Evolutionary conservation across 1,139 yeast genomes (phyloP), one percentile per base, ranked within the genome.

Genomic region (Yamadazyma atmosphaerica): DNA sequence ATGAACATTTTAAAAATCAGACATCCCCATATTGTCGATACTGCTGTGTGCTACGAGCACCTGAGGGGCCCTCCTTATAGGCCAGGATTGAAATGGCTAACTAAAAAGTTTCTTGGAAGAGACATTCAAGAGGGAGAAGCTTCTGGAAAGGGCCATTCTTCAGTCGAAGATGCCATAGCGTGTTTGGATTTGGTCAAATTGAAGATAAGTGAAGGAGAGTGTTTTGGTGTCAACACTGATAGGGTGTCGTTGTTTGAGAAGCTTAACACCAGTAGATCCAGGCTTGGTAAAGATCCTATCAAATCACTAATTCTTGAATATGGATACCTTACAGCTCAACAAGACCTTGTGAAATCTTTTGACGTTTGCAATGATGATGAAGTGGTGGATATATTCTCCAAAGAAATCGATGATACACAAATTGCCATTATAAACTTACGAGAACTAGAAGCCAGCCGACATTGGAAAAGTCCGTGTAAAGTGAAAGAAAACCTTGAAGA

Each of bases 91-190:
- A 80, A 75, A 54, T 82, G 83, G 72, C 65, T 92, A 14, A 72
- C 90, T 2, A 63, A 69, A 9, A 74, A 70, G 44, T 77, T 71
- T 54, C 64, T 90, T 32, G 62, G 68, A 13, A 63, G 78, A 36
- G 63, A 61, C 0, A 90, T 92, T 35, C 98, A 92, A 58, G 42
- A 45, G 16, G 76, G 76, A 4, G 78, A 72, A 40, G 63, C 63
- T 16, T 69, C 72, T 18, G 69, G 72, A 1, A 51, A 59, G 1
- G 96, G 96, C 3, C 98, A 92, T 60, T 86, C 92, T 34, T 84
- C 97, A 0, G 72, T 83, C 1, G 96, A 88, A 56, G 98, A 92
- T 56, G 86, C 96, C 6, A 59, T 59, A 27, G 83, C 96, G 0
- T 87, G 96, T 54, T 65, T 90, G 52, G 90, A 87, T 43, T 68